Percentiles rank a stretch among this genome's conserved stretches.
phyloP scores from a whole-genome alignment of 176 grass and related monocot species.

The Triticum turgidum region DNA sequence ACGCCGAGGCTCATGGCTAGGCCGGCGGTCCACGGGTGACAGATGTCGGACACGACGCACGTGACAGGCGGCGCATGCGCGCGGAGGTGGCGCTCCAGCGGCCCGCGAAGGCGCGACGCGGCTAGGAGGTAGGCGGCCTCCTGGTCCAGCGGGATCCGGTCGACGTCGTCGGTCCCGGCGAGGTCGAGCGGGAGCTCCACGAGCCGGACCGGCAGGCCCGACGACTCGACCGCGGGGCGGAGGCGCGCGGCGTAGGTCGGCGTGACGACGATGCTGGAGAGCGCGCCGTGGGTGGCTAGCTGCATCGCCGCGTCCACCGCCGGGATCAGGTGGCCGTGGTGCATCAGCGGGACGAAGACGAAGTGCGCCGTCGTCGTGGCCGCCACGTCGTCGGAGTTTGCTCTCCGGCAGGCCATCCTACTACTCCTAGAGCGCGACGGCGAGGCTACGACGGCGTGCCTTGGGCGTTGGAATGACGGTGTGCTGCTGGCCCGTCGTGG shows the following conservation, averaged over 20 bases:
- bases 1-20: conserved; percentile 31
- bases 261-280: conserved; percentile 43
- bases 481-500: no score
- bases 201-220: background rate
- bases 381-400: background rate
- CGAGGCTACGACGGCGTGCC: no score
- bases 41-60: conserved; percentile 52
- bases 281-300: conserved; percentile 37
- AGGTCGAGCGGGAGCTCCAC: background rate
- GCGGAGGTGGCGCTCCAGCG: background rate
- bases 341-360: conserved; percentile 49
- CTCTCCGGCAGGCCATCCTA: background rate
- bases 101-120: background rate
- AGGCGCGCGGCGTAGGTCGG: background rate
- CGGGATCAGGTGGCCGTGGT: conserved; percentile 59
- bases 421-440: background rate
- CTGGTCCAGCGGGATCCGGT: background rate
- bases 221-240: background rate
- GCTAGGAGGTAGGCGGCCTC: background rate
- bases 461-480: no score
- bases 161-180: background rate
- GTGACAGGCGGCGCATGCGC: background rate
- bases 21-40: conserved; percentile 35
- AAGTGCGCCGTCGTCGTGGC: conserved; percentile 34
- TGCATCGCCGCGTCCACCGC: conserved; percentile 49